A percentile compares a stretch with the other conserved stretches of the same genome.
These are phyloP conservation scores for Eucalyptus tenuipes DNA, from an alignment of 345 rosid genomes.

Conservation along the genomic window DNA sequence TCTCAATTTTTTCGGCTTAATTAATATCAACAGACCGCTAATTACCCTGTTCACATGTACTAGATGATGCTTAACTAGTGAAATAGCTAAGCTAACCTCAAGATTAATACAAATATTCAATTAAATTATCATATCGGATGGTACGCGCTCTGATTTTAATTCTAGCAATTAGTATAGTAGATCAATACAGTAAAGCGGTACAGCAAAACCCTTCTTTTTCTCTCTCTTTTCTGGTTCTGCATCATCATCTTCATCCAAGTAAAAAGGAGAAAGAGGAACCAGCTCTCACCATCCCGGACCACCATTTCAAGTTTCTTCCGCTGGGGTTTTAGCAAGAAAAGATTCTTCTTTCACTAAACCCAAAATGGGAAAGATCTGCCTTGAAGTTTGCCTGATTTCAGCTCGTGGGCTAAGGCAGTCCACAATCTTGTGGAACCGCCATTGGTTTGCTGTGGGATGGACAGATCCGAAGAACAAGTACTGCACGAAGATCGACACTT, in stretches of 20 bases:
- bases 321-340: background rate
- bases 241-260: background rate
- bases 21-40: background rate
- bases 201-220: background rate
- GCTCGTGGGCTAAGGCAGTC: conserved; percentile 65
- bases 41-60: background rate
- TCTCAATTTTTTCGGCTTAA: background rate
- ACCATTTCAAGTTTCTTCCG: background rate
- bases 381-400: conserved; percentile 67
- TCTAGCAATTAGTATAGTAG: background rate
- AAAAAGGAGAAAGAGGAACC: background rate
- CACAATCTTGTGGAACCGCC: conserved; percentile 50
- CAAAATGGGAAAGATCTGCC: conserved; percentile 53
- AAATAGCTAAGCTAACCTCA: background rate
- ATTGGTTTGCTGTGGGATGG: conserved; percentile 97
- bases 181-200: background rate
- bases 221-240: background rate
- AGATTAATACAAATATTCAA: background rate
- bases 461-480: conserved; percentile 74
- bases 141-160: background rate
- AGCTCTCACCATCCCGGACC: background rate
- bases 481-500: conserved; percentile 65
- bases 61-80: background rate
- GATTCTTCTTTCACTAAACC: background rate
- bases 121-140: background rate